phyloP scores from a whole-genome alignment of 2,329 filamentous ascomycete genomes.

The Pyrenochaeta sp. region DNA sequence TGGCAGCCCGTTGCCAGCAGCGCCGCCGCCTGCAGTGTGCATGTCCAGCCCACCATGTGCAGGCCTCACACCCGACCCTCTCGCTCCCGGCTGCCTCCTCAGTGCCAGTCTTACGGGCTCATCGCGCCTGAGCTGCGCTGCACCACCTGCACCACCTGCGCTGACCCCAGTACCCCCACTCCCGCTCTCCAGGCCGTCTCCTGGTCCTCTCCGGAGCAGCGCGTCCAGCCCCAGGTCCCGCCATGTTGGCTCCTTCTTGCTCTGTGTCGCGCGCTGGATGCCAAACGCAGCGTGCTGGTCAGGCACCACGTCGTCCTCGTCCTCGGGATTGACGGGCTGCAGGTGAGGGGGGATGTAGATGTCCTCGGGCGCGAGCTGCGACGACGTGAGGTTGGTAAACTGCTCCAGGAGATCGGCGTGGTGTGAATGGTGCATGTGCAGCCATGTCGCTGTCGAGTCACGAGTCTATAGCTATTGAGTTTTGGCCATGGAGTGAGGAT shows the following conservation, averaged over 20 bases:
- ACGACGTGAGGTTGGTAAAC: conserved; percentile 52
- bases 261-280: conserved; percentile 81
- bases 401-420: conserved; percentile 80
- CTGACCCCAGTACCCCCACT: conserved; percentile 7
- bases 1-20: conserved; percentile 44
- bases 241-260: conserved; percentile 76
- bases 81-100: conserved; percentile 42
- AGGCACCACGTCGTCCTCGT: conserved; percentile 87
- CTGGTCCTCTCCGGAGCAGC: conserved; percentile 72
- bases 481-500: background rate
- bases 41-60: conserved; percentile 13
- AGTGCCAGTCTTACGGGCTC: conserved; percentile 42
- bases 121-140: conserved; percentile 19
- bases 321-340: conserved; percentile 84
- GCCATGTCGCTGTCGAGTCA: conserved; percentile 77
- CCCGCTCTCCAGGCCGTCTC: conserved; percentile 17
- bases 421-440: conserved; percentile 76
- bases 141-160: conserved; percentile 9
- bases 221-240: conserved; percentile 78
- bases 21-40: conserved; percentile 19
- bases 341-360: conserved; percentile 83
- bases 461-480: conserved; percentile 59
- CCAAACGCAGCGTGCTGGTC: conserved; percentile 90
- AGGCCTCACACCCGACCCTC: conserved; percentile 13
- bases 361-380: conserved; percentile 65